A percentile compares a stretch with the other conserved stretches of the same genome.
phyloP scores from a whole-genome alignment of 768 basidiomycete species.

The Strobilomyces echinocephalus region DNA sequence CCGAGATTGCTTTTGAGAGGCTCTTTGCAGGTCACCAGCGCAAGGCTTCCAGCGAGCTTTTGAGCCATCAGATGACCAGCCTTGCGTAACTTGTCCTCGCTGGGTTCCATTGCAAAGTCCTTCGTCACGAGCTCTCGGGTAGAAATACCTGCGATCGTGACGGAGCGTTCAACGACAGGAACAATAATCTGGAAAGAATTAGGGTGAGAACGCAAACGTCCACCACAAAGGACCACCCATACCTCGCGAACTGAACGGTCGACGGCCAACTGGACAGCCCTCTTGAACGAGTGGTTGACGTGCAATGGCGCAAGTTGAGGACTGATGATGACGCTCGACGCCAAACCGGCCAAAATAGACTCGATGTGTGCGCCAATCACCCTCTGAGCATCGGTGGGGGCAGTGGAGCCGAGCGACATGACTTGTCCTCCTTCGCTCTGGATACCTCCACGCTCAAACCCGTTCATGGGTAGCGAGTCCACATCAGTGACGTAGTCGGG shows the following conservation, averaged over 20 bases:
- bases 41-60: slow-evolving; percentile 93
- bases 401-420: slow-evolving; percentile 54
- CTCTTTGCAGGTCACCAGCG: slow-evolving; percentile 97
- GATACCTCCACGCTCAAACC: slow-evolving; percentile 52
- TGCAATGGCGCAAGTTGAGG: slow-evolving; percentile 71
- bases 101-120: slow-evolving; percentile 91
- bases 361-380: slow-evolving; percentile 77
- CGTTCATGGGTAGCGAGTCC: slow-evolving; percentile 71
- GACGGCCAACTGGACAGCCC: slow-evolving; percentile 84
- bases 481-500: slow-evolving; percentile 81
- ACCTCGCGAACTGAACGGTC: slow-evolving; percentile 95
- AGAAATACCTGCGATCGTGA: slow-evolving; percentile 97
- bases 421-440: slow-evolving; percentile 56
- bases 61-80: slow-evolving; percentile 96
- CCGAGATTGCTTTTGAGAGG: slow-evolving; percentile 90
- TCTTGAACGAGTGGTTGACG: slow-evolving; percentile 80
- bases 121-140: slow-evolving; percentile 92
- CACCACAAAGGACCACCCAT: slow-evolving; percentile 10
- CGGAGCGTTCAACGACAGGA: slow-evolving; percentile 96
- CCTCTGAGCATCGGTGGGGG: slow-evolving; percentile 61
- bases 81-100: slow-evolving; percentile 84
- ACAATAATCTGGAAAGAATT: slow-evolving; percentile 68
- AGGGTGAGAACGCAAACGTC: not conserved
- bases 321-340: slow-evolving; percentile 71
- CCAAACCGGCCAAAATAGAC: slow-evolving; percentile 65